phyloP scores from a whole-genome alignment of 2,329 filamentous ascomycete genomes.

The Colletotrichum agaves region DNA sequence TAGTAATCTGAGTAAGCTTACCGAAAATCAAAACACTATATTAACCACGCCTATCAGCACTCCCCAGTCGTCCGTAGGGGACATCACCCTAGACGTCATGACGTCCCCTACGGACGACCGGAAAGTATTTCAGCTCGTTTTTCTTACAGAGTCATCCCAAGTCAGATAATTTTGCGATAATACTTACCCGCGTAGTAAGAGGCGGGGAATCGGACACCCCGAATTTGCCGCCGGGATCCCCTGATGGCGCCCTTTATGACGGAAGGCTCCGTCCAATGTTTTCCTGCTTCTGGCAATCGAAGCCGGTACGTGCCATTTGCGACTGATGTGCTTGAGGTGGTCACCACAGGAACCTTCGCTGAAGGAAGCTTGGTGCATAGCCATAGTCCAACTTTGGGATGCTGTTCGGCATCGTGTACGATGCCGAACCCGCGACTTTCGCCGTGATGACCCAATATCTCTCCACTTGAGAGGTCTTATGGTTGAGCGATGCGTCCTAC shows the following conservation, averaged over 20 bases:
- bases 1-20: no score
- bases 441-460: neutral
- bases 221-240: neutral
- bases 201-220: neutral
- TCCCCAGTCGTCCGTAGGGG: no score
- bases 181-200: neutral
- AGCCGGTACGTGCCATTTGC: neutral
- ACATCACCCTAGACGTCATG: no score
- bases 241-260: neutral
- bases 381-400: neutral
- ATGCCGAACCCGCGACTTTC: neutral
- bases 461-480: neutral
- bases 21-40: no score
- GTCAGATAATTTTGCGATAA: no score
- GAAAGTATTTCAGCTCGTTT: no score
- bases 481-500: neutral
- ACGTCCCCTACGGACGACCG: no score
- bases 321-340: neutral
- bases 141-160: no score
- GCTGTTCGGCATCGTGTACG: neutral
- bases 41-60: no score
- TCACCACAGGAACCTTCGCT: neutral
- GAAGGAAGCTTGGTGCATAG: neutral
- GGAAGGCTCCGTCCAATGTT: conserved; percentile 1
- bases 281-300: neutral